Percentiles rank a stretch among this genome's conserved stretches.
phyloP scores from a whole-genome alignment of 164 flowering plant species.

The Stephania cephalantha region DNA sequence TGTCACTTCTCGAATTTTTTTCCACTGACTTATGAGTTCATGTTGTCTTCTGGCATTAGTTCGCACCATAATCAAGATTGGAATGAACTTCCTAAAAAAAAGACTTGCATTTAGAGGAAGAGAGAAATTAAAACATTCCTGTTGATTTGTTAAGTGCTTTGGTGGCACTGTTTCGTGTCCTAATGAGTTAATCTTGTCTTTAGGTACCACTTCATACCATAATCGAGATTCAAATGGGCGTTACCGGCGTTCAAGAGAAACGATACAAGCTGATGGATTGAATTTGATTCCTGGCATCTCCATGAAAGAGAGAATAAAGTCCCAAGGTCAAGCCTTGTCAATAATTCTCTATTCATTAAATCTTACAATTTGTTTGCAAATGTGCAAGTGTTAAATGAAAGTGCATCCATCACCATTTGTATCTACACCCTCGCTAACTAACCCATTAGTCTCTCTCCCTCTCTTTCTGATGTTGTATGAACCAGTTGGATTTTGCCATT shows the following conservation, averaged over 20 bases:
- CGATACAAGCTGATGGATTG: slow-evolving; percentile 96
- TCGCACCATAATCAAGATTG: background rate
- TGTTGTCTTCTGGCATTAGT: background rate
- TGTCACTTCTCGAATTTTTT: background rate
- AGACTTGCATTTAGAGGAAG: no score
- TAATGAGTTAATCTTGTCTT: slow-evolving; percentile 1
- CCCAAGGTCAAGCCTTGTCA: background rate
- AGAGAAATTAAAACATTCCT: no score
- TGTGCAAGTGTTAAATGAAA: no score
- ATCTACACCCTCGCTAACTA: no score
- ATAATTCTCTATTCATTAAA: background rate
- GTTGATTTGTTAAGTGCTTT: no score
- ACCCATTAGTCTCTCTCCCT: no score
- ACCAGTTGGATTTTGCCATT: no score
- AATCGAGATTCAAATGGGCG: slow-evolving; percentile 98
- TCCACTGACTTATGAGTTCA: background rate
- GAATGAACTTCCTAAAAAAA: background rate
- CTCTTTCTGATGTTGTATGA: no score
- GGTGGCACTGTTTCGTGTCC: no score
- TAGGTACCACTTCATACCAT: slow-evolving; percentile 97
- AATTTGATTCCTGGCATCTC: slow-evolving; percentile 6
- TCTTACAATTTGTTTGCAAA: no score
- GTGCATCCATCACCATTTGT: no score
- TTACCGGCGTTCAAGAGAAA: slow-evolving; percentile 91
- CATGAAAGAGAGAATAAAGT: background rate